A percentile compares a stretch with the other conserved stretches of the same genome.
These are phyloP conservation scores for Ascochyta clinopodiicola DNA, from an alignment of 2,329 filamentous ascomycete species.

Conservation along the genomic window DNA sequence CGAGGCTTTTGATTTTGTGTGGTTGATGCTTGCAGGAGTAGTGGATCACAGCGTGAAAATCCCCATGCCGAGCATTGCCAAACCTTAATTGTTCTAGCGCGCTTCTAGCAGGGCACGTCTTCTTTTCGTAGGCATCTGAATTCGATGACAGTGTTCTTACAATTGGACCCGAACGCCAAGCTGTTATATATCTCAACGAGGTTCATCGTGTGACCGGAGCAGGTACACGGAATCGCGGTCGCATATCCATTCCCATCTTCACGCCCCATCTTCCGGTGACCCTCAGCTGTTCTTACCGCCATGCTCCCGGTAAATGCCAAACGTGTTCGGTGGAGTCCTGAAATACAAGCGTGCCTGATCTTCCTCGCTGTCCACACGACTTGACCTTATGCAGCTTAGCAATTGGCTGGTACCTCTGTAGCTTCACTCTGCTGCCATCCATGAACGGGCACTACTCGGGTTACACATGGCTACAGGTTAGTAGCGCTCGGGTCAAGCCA, in stretches of 20 bases:
- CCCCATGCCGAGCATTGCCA: conserved; percentile 23
- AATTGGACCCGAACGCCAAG: not conserved
- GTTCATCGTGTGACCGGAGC: not conserved
- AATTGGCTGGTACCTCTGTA: conserved; percentile 17
- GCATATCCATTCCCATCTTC: not conserved
- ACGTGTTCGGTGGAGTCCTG: conserved; percentile 29
- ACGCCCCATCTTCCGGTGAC: conserved; percentile 11
- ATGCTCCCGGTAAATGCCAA: conserved; percentile 21
- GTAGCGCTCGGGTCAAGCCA: conserved; percentile 11
- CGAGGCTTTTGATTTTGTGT: conserved; percentile 30
- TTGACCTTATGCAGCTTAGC: conserved; percentile 24
- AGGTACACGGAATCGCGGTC: not conserved
- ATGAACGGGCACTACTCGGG: conserved; percentile 27
- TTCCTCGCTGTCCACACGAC: conserved; percentile 18
- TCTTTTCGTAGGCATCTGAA: conserved; percentile 3
- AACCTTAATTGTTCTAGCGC: conserved; percentile 18
- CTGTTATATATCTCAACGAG: not conserved
- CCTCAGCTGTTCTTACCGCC: conserved; percentile 3
- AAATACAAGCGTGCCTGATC: conserved; percentile 33
- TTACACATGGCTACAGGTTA: conserved; percentile 12
- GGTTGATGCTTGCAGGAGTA: conserved; percentile 33
- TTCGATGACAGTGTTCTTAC: conserved; percentile 11
- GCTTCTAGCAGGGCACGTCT: conserved; percentile 9
- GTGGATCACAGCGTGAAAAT: conserved; percentile 26
- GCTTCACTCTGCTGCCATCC: conserved; percentile 23